Evolutionary conservation across 805 yeast species (phyloP), one percentile per base, ranked within the genome.

Genomic region (Nakazawaea sp.): DNA sequence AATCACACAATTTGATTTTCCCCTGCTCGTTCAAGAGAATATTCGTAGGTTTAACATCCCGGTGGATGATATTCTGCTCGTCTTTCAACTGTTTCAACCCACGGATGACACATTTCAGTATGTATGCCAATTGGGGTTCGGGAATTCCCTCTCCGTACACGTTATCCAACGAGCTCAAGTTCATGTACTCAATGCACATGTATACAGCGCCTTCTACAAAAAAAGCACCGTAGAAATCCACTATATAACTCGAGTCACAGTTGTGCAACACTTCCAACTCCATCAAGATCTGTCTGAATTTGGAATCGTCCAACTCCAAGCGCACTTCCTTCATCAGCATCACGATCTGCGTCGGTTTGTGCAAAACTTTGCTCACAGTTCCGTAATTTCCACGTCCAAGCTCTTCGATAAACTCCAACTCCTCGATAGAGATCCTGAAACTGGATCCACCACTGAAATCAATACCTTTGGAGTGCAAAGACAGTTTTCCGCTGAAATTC

Each of bases 291-390:
- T 92, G 97, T 43, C 90, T 73, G 56, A 92, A 85, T 55, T 88
- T 88, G n/a, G 85, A 72, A 51, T 90, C 97, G 53, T 92, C 97
- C 43, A 92, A 68, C 56, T 90, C 97, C 32, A 92, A 64, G 37
- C 96, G 68, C 31, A 92, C 96, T 57, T 92, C 97, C 58, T 92
- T 92, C 94, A 92, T 87, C 2, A 97, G 97, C 97, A 92, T 88
- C 15, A 78, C 61, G 15, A 90, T 83, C 16, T 87, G 84, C 0
- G 96, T 88, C 10, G 97, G 97, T 52, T 80, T 86, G 59, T 92
- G 97, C 30, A 86, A 62, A 3, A 90, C 98, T 58, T 88, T 89
- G 17, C 89, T 76, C 6, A 92, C 98, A 1, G 95, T 85, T 37
- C 98, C 98, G 58, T 92, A 92, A 61, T 92, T 92, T 8, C 98